A percentile compares a stretch with the other conserved stretches of the same genome.
phyloP scores from a whole-genome alignment of 2,329 filamentous ascomycete genomes.

The Sphaceloma murrayae region DNA sequence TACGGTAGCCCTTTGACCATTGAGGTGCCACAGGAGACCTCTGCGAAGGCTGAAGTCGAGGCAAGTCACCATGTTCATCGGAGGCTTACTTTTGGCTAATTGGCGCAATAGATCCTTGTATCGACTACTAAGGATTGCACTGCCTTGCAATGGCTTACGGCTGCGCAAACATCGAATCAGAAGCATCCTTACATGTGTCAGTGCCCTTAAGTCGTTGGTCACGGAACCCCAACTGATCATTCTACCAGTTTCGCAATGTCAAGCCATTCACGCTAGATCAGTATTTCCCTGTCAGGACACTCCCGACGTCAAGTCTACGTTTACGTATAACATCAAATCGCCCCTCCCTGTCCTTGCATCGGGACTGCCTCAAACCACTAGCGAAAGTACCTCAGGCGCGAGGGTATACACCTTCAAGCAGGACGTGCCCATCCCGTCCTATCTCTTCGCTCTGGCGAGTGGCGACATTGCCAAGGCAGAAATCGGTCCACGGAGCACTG shows the following conservation, averaged over 20 bases:
- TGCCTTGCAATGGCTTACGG: conserved; percentile 89
- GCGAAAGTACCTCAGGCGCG: conserved; percentile 45
- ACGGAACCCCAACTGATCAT: conserved; percentile 7
- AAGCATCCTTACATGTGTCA: conserved; percentile 87
- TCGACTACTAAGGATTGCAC: conserved; percentile 82
- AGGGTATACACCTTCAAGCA: conserved; percentile 77
- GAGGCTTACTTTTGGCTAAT: background rate
- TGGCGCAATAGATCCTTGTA: conserved; percentile 48
- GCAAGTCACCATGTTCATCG: conserved; percentile 22
- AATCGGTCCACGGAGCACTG: conserved; percentile 75
- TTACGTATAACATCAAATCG: conserved; percentile 79
- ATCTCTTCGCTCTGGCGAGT: conserved; percentile 83
- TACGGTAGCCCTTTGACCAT: conserved; percentile 65
- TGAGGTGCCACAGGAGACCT: conserved; percentile 38
- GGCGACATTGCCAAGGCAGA: conserved; percentile 76
- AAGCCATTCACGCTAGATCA: conserved; percentile 89
- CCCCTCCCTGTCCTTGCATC: conserved; percentile 85
- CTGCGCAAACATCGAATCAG: conserved; percentile 88
- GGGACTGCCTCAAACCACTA: conserved; percentile 54
- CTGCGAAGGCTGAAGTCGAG: conserved; percentile 37
- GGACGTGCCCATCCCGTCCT: conserved; percentile 83
- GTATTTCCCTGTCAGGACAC: conserved; percentile 97
- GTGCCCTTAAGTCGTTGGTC: conserved; percentile 17
- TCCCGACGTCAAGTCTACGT: conserved; percentile 93
- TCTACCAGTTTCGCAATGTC: conserved; percentile 68